Evolutionary conservation across 1,139 yeast species (phyloP), one percentile per base, ranked within the genome.

Genomic region (Zygosaccharomyces pseudobailii): DNA sequence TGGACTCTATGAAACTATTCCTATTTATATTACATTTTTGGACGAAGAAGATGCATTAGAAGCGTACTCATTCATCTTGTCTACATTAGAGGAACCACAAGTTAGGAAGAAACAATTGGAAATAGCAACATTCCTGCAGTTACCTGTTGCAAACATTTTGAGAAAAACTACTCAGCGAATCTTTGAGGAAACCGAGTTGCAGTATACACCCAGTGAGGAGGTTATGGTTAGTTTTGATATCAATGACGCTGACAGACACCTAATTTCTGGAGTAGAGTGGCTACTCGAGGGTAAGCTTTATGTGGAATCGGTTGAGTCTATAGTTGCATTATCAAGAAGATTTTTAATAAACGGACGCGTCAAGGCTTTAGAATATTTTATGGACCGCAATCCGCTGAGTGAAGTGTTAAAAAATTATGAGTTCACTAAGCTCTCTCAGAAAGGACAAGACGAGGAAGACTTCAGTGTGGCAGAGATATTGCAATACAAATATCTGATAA

Each of bases 201-300:
- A 71, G 47, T 85, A 83, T 58, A 61, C 68, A 25, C 69, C 75
- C 2, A 53, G 61, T 6, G 56, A 56, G 2, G 64, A 68, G 3
- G 62, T 71, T 2, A 48, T 70, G 0, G 58, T 76, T 2, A 71
- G 71, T 24, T 66, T 65, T 27, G 72, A 73, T 2, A 70, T 78
- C 3, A 75, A 75, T 31, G 75, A 72, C n/a, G 66, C 68, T 5
- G 95, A 87, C 65, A 62, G 59, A 45, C 75, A 75, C 52, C 63
- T 86, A 40, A 78, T 75, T 52, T 70, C 74, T 25, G 75, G 87
- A 0, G 82, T 85, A 3, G 87, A 84, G 53, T 89, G 96, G 95
- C 79, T 84, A 52, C 71, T 78, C 43, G 84, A 80, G 35, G 82
- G 87, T 10, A 70, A 73, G 20, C 78, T 87, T 82, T 76, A 78